Evolutionary conservation across 176 grass and related monocot genomes (phyloP), one percentile per base, ranked within the genome.

Genomic region (Juncus effusus): DNA sequence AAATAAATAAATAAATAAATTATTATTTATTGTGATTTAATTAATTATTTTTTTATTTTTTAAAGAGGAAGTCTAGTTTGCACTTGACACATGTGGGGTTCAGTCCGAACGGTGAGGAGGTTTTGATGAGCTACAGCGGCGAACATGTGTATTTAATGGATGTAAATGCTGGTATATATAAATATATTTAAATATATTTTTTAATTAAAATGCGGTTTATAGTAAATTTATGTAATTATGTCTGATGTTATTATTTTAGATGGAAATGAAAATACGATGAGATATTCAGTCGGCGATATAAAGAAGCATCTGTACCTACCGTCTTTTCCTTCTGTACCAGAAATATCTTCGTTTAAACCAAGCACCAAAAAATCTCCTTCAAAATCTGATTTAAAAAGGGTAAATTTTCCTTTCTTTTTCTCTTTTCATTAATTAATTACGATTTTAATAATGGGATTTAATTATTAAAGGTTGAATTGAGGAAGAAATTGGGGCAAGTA

Each of bases 131-230:
- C 72, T 97, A 92, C 59, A 97, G 94, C 54, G 88, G 88, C 52
- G 94, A 97, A 82, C 94, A 97, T 80, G 88, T 97, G 67, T 97
- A 97, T 81, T 75, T 92, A 28, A 89, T 97, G 77, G 85, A 92
- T 69, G 72, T 89, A 64, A 82, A 80, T 51, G 54, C 76, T 77
- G 94, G 88, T 97, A 82, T 77, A 82, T 77, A 86, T 13, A 13
- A 15, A 44, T 77, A 35, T 38, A 16, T 11, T 38, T 38, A 50
- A 11, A 36, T 5, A 13, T 65, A 41, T 42, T 53, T 16, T 44
- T 65, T 42, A 57, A 45, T 40, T 59, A 80, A 6, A 76, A 1
- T 28, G 19, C 19, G 19, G 19, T 28, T 28, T 28, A 28, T 59
- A 14, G 58, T 53, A 64, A 64, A 8, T 75, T 61, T 74, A 42